These are phyloP conservation scores for Melanogaster broomeanus DNA, from an alignment of 768 basidiomycete genomes.

Conservation along the genomic window DNA sequence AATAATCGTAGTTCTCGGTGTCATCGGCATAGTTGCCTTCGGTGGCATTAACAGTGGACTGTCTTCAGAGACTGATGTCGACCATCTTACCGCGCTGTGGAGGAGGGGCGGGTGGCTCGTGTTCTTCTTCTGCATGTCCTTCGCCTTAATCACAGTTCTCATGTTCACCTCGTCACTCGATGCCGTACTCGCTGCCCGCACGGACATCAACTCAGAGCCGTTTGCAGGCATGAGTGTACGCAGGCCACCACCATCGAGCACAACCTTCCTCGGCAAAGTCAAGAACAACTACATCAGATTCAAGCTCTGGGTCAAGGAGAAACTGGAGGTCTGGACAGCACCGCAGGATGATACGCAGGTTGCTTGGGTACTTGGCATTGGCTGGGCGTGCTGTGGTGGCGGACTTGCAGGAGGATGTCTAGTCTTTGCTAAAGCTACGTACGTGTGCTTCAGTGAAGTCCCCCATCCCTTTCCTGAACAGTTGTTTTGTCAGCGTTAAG, in stretches of 20 bases:
- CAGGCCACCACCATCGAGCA: constrained; percentile 12
- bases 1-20: constrained; percentile 77
- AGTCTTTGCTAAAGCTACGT: constrained; percentile 69
- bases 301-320: constrained; percentile 57
- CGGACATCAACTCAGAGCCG: constrained; percentile 66
- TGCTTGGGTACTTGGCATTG: constrained; percentile 89
- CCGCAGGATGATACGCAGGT: constrained; percentile 83
- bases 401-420: constrained; percentile 87
- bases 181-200: constrained; percentile 65
- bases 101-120: constrained; percentile 85
- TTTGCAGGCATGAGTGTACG: constrained; percentile 43
- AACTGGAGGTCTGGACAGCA: constrained; percentile 74
- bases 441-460: constrained; percentile 7
- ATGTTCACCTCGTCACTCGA: constrained; percentile 74
- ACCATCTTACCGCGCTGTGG: constrained; percentile 83
- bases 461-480: constrained; percentile 8
- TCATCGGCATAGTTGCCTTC: constrained; percentile 86
- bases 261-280: constrained; percentile 35
- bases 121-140: constrained; percentile 81
- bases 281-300: constrained; percentile 43
- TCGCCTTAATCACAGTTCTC: constrained; percentile 65
- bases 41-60: constrained; percentile 84
- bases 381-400: constrained; percentile 93
- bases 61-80: constrained; percentile 68
- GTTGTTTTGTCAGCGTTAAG: constrained; percentile 57